phyloP scores from a whole-genome alignment of 139 green algal species.

The Coelastrella sp. region DNA sequence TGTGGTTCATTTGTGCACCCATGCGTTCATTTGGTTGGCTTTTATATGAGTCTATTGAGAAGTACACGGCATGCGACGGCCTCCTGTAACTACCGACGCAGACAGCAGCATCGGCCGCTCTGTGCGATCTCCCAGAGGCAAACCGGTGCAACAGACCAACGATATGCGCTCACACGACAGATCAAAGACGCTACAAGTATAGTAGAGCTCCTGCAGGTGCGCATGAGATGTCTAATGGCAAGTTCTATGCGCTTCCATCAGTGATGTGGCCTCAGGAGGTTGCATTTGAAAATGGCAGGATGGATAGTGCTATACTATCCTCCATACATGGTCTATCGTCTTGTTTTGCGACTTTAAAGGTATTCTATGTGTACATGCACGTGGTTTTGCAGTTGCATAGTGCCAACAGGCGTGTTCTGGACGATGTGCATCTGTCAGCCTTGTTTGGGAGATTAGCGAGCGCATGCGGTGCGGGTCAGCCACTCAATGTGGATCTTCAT shows the following conservation, averaged over 20 bases:
- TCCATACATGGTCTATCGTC: neutral
- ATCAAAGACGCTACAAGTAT: neutral
- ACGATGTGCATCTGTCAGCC: neutral
- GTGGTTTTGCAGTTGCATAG: constrained; percentile 11
- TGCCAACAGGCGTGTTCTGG: neutral
- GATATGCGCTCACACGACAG: neutral
- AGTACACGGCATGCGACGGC: too few relatives aligned
- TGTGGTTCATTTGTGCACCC: too few relatives aligned
- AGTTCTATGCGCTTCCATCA: too few relatives aligned
- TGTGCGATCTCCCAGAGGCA: neutral
- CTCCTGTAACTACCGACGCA: neutral
- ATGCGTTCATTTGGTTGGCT: too few relatives aligned
- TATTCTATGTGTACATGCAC: too few relatives aligned
- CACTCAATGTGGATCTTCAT: neutral
- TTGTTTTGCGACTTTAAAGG: neutral
- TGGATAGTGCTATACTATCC: too few relatives aligned
- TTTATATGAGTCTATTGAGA: too few relatives aligned
- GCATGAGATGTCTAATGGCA: neutral
- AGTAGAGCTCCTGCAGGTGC: neutral
- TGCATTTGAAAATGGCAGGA: too few relatives aligned
- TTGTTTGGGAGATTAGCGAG: neutral
- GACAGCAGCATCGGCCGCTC: neutral
- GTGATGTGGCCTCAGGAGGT: too few relatives aligned
- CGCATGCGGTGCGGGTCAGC: neutral
- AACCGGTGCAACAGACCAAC: neutral